Conservation (phyloP, 1,139 yeast species). For the Pichia sp. region DNA sequence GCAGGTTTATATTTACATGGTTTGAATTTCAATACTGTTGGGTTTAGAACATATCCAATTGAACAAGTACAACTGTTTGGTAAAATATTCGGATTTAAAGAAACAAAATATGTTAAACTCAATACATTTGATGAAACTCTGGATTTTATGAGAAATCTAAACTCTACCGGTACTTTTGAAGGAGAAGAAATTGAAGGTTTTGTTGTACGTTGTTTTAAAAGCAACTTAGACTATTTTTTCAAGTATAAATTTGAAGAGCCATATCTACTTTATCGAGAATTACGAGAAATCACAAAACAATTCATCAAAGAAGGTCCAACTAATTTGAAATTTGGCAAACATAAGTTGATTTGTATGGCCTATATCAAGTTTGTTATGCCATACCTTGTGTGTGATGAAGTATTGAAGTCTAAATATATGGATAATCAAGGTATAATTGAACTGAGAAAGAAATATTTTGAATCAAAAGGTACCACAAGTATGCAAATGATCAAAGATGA, state of each 20-base stretch:
- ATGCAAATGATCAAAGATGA: conserved; percentile 29
- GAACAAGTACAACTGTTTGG: conserved; percentile 57
- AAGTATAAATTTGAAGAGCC: conserved; percentile 96
- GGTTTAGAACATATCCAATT: conserved; percentile 62
- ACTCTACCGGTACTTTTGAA: conserved; percentile 64
- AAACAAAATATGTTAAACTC: conserved; percentile 41
- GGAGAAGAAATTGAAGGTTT: conserved; percentile 85
- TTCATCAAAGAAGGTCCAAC: conserved; percentile 43
- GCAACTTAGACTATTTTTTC: conserved; percentile 59
- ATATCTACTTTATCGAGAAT: conserved; percentile 79
- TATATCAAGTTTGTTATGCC: conserved; percentile 64
- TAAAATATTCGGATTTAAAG: conserved; percentile 61
- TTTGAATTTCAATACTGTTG: conserved; percentile 58
- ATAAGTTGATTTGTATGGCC: conserved; percentile 53
- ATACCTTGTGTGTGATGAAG: conserved; percentile 41
- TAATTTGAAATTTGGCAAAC: conserved; percentile 42
- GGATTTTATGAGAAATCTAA: conserved; percentile 48
- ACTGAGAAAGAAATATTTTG: conserved; percentile 55
- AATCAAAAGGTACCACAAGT: conserved; percentile 20
- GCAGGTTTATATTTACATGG: conserved; percentile 92
- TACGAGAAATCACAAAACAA: conserved; percentile 77
- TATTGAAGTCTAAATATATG: conserved; percentile 39
- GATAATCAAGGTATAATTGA: conserved; percentile 70
- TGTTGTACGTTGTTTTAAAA: conserved; percentile 60
- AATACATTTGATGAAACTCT: conserved; percentile 38